Percentiles rank a stretch among this genome's conserved stretches.
phyloP scores from a whole-genome alignment of 176 grass and related monocot genomes.

The Saccharum spontaneum region DNA sequence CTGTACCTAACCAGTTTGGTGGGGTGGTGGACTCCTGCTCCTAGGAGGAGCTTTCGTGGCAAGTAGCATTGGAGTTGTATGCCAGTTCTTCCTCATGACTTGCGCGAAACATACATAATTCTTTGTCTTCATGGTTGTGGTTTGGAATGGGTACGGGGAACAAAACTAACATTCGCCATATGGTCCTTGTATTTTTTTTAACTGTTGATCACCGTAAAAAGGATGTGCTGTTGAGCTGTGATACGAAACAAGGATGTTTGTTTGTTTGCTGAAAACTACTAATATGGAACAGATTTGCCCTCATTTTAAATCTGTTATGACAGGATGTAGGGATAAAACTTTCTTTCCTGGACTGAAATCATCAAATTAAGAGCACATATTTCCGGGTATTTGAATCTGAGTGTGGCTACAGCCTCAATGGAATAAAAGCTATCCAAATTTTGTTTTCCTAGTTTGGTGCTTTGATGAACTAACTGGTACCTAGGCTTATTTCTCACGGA shows the following conservation, averaged over 20 bases:
- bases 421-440: background rate
- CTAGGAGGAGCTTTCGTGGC: background rate
- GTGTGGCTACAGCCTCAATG: background rate
- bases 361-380: background rate
- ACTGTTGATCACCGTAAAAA: background rate
- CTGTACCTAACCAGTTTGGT: constrained; percentile 23
- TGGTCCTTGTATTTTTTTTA: background rate
- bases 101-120: background rate
- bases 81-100: background rate
- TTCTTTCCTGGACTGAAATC: background rate
- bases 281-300: background rate
- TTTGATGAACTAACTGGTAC: background rate
- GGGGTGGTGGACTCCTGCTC: background rate
- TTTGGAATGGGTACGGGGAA: background rate
- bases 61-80: background rate
- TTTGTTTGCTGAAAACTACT: background rate
- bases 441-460: background rate
- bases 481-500: background rate
- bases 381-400: background rate
- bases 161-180: background rate
- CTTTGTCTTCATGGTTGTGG: background rate
- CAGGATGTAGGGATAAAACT: background rate
- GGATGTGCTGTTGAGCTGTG: background rate
- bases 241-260: background rate
- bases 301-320: background rate